These are phyloP conservation scores for Chaetomium globosum DNA, from an alignment of 2,329 filamentous ascomycete species.

Conservation along the genomic window DNA sequence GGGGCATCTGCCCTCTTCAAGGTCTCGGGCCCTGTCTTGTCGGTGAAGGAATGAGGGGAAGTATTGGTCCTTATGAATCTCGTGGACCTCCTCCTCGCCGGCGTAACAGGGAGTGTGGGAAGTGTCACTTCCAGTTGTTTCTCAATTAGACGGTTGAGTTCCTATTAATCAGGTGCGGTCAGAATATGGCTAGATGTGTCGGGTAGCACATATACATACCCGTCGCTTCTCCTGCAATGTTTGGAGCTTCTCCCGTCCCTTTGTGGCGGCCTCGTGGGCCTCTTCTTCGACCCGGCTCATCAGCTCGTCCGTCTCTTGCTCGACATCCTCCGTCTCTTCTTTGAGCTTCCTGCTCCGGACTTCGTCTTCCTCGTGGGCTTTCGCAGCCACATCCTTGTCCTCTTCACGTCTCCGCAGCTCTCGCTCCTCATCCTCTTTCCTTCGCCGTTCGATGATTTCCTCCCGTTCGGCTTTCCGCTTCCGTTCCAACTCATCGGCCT, in stretches of 20 bases:
- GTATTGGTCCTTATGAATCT: constrained; percentile 21
- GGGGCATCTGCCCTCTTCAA: not conserved
- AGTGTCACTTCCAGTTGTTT: constrained; percentile 45
- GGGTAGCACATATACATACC: constrained; percentile 26
- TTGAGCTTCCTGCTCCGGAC: constrained; percentile 40
- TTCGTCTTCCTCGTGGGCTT: constrained; percentile 40
- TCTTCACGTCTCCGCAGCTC: constrained; percentile 43
- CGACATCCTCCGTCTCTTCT: constrained; percentile 39
- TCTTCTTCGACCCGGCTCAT: constrained; percentile 50
- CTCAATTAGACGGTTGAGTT: constrained; percentile 49
- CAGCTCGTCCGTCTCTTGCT: constrained; percentile 44
- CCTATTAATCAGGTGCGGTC: constrained; percentile 37
- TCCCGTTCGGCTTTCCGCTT: constrained; percentile 41
- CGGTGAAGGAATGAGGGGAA: not conserved
- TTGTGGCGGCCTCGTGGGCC: constrained; percentile 56
- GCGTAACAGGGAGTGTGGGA: constrained; percentile 33
- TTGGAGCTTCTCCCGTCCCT: constrained; percentile 58
- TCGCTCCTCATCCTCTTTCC: constrained; percentile 49
- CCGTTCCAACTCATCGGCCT: constrained; percentile 39
- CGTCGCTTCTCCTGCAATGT: constrained; percentile 28
- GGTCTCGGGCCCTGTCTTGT: constrained; percentile 7
- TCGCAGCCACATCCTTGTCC: constrained; percentile 43
- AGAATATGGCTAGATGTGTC: constrained; percentile 2
- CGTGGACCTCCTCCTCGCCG: constrained; percentile 34
- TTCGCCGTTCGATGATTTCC: constrained; percentile 43